These are phyloP conservation scores for Lentithecium fluviatile DNA, from an alignment of 495 filamentous ascomycete genomes.

Conservation along the genomic window DNA sequence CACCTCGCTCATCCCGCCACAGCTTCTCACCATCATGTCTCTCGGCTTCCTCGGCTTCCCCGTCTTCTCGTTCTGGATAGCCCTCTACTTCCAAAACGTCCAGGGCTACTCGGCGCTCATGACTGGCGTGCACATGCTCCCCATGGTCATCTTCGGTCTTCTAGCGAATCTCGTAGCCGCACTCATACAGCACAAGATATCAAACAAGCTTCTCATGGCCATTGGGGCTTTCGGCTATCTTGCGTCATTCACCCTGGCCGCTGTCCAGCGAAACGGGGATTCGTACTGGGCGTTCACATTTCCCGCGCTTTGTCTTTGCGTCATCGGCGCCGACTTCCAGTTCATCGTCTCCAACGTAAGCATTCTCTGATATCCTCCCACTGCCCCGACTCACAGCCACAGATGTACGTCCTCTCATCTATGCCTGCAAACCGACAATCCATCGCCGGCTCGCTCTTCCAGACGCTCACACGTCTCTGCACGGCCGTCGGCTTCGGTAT, in stretches of 20 bases:
- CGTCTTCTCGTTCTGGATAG: slow-evolving; percentile 51
- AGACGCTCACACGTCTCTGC: slow-evolving; percentile 43
- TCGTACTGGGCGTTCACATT: slow-evolving; percentile 46
- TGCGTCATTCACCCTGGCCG: slow-evolving; percentile 40
- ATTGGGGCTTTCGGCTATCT: slow-evolving; percentile 39
- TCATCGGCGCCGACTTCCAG: slow-evolving; percentile 48
- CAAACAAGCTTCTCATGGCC: slow-evolving; percentile 45
- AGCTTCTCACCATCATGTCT: slow-evolving; percentile 38
- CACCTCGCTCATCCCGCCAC: neutral
- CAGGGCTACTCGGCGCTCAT: slow-evolving; percentile 37
- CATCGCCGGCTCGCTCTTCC: slow-evolving; percentile 45
- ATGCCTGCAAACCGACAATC: slow-evolving; percentile 42
- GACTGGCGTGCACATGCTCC: slow-evolving; percentile 42
- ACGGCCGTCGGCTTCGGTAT: slow-evolving; percentile 43
- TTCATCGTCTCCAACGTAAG: slow-evolving; percentile 62
- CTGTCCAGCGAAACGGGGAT: slow-evolving; percentile 35
- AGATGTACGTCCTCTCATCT: slow-evolving; percentile 48
- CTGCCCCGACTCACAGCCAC: neutral
- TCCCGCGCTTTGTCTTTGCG: slow-evolving; percentile 39
- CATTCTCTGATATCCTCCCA: slow-evolving; percentile 4
- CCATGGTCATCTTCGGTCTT: slow-evolving; percentile 42
- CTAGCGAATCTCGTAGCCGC: slow-evolving; percentile 44
- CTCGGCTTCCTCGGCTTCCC: slow-evolving; percentile 43
- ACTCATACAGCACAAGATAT: slow-evolving; percentile 42
- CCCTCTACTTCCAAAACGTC: slow-evolving; percentile 54